phyloP scores from a whole-genome alignment of 164 flowering plant species.

The Aristolochia californica region DNA sequence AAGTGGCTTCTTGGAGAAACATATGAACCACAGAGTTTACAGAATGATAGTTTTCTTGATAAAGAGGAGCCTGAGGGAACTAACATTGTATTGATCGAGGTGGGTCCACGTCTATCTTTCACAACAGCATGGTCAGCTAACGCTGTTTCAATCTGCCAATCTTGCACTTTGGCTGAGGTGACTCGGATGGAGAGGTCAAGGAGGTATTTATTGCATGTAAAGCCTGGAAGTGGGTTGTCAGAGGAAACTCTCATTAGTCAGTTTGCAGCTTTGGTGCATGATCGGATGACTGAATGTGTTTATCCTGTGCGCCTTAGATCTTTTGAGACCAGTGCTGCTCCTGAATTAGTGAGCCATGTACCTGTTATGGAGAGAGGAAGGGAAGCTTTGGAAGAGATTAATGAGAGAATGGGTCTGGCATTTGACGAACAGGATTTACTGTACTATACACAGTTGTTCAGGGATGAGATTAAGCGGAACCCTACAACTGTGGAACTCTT shows the following conservation, averaged over 20 bases:
- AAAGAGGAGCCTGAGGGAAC: constrained; percentile 27
- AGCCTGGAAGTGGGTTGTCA: constrained; percentile 23
- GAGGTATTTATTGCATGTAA: constrained; percentile 53
- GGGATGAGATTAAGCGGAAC: constrained; percentile 71
- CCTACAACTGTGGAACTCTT: constrained; percentile 90
- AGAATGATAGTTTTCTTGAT: constrained; percentile 53
- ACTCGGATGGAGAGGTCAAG: constrained; percentile 78
- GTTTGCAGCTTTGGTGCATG: constrained; percentile 77
- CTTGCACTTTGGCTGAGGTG: constrained; percentile 73
- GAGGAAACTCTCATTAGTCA: constrained; percentile 41
- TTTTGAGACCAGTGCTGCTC: constrained; percentile 52
- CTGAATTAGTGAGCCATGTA: constrained; percentile 56
- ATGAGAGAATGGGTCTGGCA: constrained; percentile 81
- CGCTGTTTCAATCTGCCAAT: constrained; percentile 82
- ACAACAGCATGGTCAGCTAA: constrained; percentile 96
- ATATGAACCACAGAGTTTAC: constrained; percentile 73
- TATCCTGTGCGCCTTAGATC: constrained; percentile 54
- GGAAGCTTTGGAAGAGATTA: constrained; percentile 79
- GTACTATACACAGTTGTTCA: constrained; percentile 72
- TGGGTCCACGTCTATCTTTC: constrained; percentile 85
- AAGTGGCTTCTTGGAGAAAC: constrained; percentile 75
- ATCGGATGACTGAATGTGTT: constrained; percentile 88
- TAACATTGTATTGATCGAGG: constrained; percentile 49
- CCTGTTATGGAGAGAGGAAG: constrained; percentile 82
- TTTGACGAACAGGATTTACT: constrained; percentile 90